phyloP scores from a whole-genome alignment of 805 yeast species.

The Sugiyamaella americana region DNA sequence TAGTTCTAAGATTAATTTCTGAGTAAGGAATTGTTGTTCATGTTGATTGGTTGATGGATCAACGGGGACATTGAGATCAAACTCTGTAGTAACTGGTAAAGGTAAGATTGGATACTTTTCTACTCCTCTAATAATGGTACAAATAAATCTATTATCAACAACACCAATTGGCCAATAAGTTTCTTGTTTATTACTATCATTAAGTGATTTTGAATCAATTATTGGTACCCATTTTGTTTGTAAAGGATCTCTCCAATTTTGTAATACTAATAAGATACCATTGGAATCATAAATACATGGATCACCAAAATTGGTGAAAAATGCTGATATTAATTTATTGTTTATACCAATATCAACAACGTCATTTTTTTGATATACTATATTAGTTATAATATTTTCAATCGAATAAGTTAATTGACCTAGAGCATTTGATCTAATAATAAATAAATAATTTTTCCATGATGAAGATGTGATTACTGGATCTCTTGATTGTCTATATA shows the following conservation, averaged over 20 bases:
- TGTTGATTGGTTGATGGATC: conserved; percentile 21
- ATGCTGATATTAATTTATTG: conserved; percentile 52
- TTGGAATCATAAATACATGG: conserved; percentile 83
- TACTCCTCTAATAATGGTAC: conserved; percentile 67
- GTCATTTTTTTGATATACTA: conserved; percentile 31
- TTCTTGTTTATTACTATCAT: conserved; percentile 49
- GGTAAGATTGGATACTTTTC: conserved; percentile 73
- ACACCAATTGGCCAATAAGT: conserved; percentile 86
- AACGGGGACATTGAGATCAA: conserved; percentile 65
- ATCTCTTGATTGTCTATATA: conserved; percentile 53
- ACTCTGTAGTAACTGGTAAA: conserved; percentile 73
- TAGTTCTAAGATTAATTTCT: conserved; percentile 22
- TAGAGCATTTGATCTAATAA: conserved; percentile 38
- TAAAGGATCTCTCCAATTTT: conserved; percentile 68
- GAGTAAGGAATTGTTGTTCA: conserved; percentile 26
- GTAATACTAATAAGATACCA: conserved; percentile 61
- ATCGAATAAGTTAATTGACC: conserved; percentile 42
- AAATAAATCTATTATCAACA: conserved; percentile 60
- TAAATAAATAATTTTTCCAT: conserved; percentile 49
- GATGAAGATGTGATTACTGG: conserved; percentile 73
- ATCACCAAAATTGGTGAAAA: conserved; percentile 83
- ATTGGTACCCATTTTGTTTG: conserved; percentile 88
- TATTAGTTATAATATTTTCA: conserved; percentile 41
- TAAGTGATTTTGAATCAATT: conserved; percentile 47
- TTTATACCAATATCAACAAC: conserved; percentile 33